Base-by-base conservation (phyloP, 495 filamentous ascomycete genomes). In the Penicillium maclennaniae region DNA sequence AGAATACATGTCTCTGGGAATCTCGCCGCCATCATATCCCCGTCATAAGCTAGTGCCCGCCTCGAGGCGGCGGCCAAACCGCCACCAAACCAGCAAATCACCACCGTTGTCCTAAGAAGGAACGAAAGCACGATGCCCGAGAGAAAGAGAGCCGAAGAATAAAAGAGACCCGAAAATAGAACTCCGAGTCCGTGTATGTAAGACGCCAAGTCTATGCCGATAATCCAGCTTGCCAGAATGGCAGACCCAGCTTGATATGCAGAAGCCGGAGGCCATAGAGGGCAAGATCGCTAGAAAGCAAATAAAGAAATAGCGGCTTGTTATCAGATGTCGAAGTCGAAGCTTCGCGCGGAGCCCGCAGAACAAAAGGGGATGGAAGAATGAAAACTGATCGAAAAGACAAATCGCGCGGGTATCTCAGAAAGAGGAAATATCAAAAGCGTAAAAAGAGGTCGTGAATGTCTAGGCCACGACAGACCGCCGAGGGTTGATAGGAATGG, bases 401-500 rank as follows among this genome's bases (percentile, higher is more conserved):
- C 47, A 53, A 49, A 48, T 39, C 45, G 58, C 46, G 53, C 43
- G 55, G 61, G 62, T 61, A 60, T 65, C 50, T 66, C 55, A 51
- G 47, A 56, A 40, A 52, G 46, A 58, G 10, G 31, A 34, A 34
- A 34, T 12, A 12, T 1, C 0, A 12, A 14, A 51, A 58, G 52
- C 46, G 17, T 41, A 31, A 36, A 21, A 45, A 43, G 46, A 42
- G 16, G 46, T 39, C 7, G 38, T 6, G 8, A 34, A 21, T 23
- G 45, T 53, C 60, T 63, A 77, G 25, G 73, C 72, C 52, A 73
- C 66, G 31, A 75, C 65, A 14, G 70, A 61, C 17, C 69, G 70
- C 6, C 72, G 71, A 36, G 66, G 60, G 17, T 66, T 64, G 49
- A 77, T 76, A 7, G 72, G 72, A 23, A 77, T 77, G 7, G 74